Base-by-base conservation (phyloP, 1,284 basidiomycete genomes). In the Anthracocystis panici-leucophaei region DNA sequence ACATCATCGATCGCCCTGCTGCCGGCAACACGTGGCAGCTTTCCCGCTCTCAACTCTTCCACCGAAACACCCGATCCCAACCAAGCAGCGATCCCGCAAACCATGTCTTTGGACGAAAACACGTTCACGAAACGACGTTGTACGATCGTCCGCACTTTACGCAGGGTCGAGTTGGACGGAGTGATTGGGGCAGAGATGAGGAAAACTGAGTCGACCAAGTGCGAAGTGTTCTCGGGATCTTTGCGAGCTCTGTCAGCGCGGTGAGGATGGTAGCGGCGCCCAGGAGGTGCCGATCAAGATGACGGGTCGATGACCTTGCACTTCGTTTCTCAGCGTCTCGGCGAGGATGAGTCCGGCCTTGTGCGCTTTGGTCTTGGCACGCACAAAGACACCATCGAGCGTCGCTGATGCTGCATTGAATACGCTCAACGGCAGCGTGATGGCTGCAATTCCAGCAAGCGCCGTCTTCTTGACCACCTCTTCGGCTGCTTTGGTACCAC, bases 391-490 rank as follows among this genome's bases (percentile, higher is more conserved):
- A 23, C 83, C 81, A 55, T 86, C 86, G 11, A 87, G 78, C 18
- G 84, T 75, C 21, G 78, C 82, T 2, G 80, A 81, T 5, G 86
- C 80, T 2, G 81, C 80, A 45, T 79, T 81, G 60, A 84, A 86
- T 0, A 87, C 77, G 5, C 82, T 84, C 80, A 88, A 67, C 0
- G 89, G 89, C 6, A 89, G 69, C 10, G 88, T 86, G 55, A 89
- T 86, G 3, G 88, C 89, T 0, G 87, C 87, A 52, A 88, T 87
- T 53, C 89, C 88, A 4, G 88, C 88, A 10, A 89, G 81, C 0
- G 87, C 86, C 0, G 89, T 89, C n/a, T 86, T 85, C 76, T 89
- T 89, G 79, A 90, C 85, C 62, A 89, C 84, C 71, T 89, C 87
- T 29, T 72, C 66, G 2, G 74, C 81, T 6, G 74, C 80, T 35